phyloP scores from a whole-genome alignment of 495 filamentous ascomycete genomes.

The Aspergillus homomorphus region DNA sequence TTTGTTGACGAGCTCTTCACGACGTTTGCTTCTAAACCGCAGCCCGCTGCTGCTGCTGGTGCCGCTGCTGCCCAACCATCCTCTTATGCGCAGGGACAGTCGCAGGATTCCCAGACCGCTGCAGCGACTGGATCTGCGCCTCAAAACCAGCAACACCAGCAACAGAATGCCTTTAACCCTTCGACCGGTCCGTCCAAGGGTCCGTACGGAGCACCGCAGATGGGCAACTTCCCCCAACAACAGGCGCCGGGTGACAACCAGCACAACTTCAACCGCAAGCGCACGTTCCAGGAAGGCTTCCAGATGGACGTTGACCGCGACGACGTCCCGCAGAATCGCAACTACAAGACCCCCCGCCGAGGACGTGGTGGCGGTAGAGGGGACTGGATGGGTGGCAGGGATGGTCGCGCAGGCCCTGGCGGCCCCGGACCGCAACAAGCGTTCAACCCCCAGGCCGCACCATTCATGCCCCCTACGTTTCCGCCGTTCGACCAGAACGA shows the following conservation, averaged over 20 bases:
- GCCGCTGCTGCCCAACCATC: conserved; percentile 13
- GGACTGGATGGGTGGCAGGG: conserved; percentile 39
- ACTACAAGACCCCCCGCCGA: conserved; percentile 71
- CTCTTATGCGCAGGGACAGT: conserved; percentile 52
- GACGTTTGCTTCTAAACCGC: conserved; percentile 58
- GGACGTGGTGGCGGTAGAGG: conserved; percentile 58
- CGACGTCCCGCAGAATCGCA: conserved; percentile 49
- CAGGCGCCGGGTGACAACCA: conserved; percentile 14
- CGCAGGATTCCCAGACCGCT: conserved; percentile 43
- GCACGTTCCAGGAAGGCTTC: conserved; percentile 56
- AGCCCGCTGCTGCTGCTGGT: conserved; percentile 21
- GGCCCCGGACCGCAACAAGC: conserved; percentile 16
- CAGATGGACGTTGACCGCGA: conserved; percentile 48
- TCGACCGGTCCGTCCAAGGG: conserved; percentile 34
- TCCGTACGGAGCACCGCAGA: conserved; percentile 19
- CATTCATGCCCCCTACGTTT: conserved; percentile 51
- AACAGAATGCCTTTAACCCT: conserved; percentile 34
- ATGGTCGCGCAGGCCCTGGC: conserved; percentile 20
- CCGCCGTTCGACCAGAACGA: conserved; percentile 60
- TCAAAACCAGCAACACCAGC: conserved; percentile 8
- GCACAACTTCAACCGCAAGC: conserved; percentile 45
- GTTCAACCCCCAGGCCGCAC: conserved; percentile 31
- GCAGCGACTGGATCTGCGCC: conserved; percentile 21
- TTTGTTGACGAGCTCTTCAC: conserved; percentile 89
- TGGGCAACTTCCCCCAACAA: conserved; percentile 12